Evolutionary conservation across 139 green algal genomes (phyloP).

Genomic region (Auxenochlorella pyrenoidosa): DNA sequence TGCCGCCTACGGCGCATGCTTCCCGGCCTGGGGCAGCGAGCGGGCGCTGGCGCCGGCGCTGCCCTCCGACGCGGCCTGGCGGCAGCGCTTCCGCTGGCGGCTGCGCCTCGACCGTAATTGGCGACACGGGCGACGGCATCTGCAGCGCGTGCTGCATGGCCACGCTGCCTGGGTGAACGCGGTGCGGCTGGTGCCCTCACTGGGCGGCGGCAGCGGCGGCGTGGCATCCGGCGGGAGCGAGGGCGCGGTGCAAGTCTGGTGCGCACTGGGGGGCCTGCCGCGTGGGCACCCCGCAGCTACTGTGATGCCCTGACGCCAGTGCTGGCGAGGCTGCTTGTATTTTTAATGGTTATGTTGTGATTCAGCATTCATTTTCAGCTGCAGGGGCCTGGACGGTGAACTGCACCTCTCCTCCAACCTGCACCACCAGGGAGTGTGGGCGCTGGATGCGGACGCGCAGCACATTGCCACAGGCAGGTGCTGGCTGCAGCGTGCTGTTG

Average conservation of each 20-base stretch:
- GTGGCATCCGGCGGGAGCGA: constrained; percentile 21
- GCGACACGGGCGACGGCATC: not conserved
- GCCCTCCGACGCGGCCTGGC: not conserved
- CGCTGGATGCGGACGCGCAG: not conserved
- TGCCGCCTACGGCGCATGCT: not conserved
- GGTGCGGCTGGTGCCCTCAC: not conserved
- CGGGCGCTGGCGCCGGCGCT: not conserved
- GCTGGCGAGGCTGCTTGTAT: not conserved
- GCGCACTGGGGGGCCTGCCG: not conserved
- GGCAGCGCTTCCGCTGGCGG: constrained; percentile 11
- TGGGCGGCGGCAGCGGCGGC: not conserved
- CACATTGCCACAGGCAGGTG: not conserved
- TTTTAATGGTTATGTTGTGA: not conserved
- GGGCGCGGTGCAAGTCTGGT: constrained; percentile 14
- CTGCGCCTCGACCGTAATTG: not conserved
- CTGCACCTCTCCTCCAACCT: not conserved
- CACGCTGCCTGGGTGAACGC: constrained; percentile 10
- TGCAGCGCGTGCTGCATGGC: not conserved
- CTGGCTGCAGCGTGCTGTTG: too few species aligned
- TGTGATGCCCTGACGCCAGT: not conserved
- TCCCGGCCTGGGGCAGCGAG: not conserved
- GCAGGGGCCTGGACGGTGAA: not conserved
- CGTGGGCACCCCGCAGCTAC: not conserved
- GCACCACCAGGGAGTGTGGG: constrained; percentile 5
- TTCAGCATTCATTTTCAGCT: too few species aligned